Conservation (phyloP, 1,139 yeast species). For the Hyphopichia buzzinii region DNA sequence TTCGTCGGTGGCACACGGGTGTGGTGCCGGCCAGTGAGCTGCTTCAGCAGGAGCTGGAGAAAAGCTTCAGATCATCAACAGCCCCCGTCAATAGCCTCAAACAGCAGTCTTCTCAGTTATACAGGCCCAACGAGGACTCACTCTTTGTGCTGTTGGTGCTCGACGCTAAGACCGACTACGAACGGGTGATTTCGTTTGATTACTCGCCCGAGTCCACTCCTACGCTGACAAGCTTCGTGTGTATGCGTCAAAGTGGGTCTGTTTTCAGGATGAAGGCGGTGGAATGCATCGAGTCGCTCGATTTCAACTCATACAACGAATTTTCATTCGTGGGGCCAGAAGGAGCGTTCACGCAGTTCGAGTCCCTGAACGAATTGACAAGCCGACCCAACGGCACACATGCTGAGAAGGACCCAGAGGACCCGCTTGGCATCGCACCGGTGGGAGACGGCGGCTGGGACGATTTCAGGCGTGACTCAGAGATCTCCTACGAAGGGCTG, state of each 20-base stretch:
- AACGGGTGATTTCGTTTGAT: constrained; percentile 81
- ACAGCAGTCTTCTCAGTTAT: constrained; percentile 34
- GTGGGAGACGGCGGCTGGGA: constrained; percentile 12
- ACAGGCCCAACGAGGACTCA: constrained; percentile 45
- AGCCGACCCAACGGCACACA: not conserved
- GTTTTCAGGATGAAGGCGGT: constrained; percentile 76
- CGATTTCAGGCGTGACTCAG: constrained; percentile 19
- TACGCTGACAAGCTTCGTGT: constrained; percentile 60
- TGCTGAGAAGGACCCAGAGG: not conserved
- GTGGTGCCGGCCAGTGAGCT: constrained; percentile 55
- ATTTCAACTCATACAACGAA: constrained; percentile 72
- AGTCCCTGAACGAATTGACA: constrained; percentile 1
- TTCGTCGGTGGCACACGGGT: constrained; percentile 83
- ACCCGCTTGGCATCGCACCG: not conserved
- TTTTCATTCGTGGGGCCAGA: constrained; percentile 65
- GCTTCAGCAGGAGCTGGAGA: too few relatives aligned
- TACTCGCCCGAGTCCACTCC: constrained; percentile 58
- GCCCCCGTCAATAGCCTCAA: constrained; percentile 26
- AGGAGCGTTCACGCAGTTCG: constrained; percentile 47
- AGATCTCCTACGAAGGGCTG: constrained; percentile 26
- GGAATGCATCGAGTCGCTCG: constrained; percentile 63
- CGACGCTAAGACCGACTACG: constrained; percentile 74
- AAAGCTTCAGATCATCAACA: too few relatives aligned
- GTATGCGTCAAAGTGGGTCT: constrained; percentile 89
- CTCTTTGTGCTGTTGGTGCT: constrained; percentile 74